Percentiles rank a stretch among this genome's conserved stretches.
Conservation (phyloP, 2,329 filamentous ascomycete species). For the Ceratocystis huliohia region DNA sequence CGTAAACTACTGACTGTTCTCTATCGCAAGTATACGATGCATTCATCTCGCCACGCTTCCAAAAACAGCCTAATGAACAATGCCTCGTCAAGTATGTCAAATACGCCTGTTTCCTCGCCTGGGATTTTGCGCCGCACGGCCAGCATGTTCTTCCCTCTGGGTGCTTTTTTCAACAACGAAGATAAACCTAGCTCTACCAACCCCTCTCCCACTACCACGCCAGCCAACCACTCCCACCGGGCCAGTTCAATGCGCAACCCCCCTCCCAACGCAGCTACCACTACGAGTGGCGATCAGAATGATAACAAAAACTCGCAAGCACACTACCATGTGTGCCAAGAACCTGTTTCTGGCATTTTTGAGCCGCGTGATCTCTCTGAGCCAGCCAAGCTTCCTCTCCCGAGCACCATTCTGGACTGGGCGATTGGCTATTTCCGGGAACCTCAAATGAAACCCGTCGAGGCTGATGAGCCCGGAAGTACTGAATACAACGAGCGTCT, state of each 20-base stretch:
- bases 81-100: slow-evolving; percentile 7
- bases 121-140: slow-evolving; percentile 51
- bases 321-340: slow-evolving; percentile 62
- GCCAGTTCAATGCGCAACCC: slow-evolving; percentile 23
- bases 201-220: slow-evolving; percentile 22
- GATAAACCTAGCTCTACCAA: slow-evolving; percentile 31
- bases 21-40: slow-evolving; percentile 37
- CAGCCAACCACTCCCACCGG: slow-evolving; percentile 25
- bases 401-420: slow-evolving; percentile 83
- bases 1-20: slow-evolving; percentile 66
- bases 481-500: slow-evolving; percentile 91
- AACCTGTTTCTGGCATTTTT: slow-evolving; percentile 70
- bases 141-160: slow-evolving; percentile 47
- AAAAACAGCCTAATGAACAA: slow-evolving; percentile 30
- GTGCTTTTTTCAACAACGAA: slow-evolving; percentile 39
- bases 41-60: slow-evolving; percentile 27
- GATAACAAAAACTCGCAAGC: slow-evolving; percentile 53
- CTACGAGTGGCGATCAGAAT: slow-evolving; percentile 56
- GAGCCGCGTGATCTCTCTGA: slow-evolving; percentile 47
- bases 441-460: slow-evolving; percentile 93
- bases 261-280: slow-evolving; percentile 24
- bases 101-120: slow-evolving; percentile 40
- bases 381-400: slow-evolving; percentile 56
- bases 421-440: slow-evolving; percentile 96
- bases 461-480: slow-evolving; percentile 91